Evolutionary conservation across 768 basidiomycete genomes (phyloP), one percentile per base, ranked within the genome.

Genomic region (Tulasnella sp.): DNA sequence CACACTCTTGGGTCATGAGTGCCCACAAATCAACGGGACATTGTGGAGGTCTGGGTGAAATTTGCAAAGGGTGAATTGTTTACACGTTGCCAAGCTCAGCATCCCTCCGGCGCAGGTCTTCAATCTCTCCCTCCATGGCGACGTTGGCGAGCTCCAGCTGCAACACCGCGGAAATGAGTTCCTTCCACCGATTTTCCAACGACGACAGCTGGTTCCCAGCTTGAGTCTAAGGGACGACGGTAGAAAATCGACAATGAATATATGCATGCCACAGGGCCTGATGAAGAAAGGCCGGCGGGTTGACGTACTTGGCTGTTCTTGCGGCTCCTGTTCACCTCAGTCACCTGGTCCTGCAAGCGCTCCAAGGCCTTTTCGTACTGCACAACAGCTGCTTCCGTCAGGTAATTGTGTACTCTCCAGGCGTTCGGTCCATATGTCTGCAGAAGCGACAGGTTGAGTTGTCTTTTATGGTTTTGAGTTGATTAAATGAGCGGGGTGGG

Each of bases 71-170:
- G 62, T 74, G 68, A 44, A 56, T 2, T 31, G 39, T 24, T 71
- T 52, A 71, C 48, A 78, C 38, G 48, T 62, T 76, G 27, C 42
- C 71, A 36, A 79, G 56, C 39, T 72, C 78, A 42, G 44, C 71
- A 74, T 86, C 84, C 71, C 82, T 83, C 48, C 81, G 77, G 76
- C 84, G 82, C 81, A 86, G 80, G 52, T 83, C 83, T 78, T 84
- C 81, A 16, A 98, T 88, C 83, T 98, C 95, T 7, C 88, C 91
- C 82, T 96, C 95, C 84, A 98, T 85, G 38, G 95, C 95, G 58
- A 92, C 89, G 84, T 96, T 97, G 24, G 96, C 97, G 91, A 99
- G 92, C 88, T 98, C 97, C 81, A 98, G 93, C 86, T 98, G 97
- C 80, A 98, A 86, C 71, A 97, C 93, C 76, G 86, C 93, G 77